Percentiles rank a stretch among this genome's conserved stretches.
These are phyloP conservation scores for Taphrina betulina DNA, from an alignment of 1,139 yeast species.

Conservation along the genomic window DNA sequence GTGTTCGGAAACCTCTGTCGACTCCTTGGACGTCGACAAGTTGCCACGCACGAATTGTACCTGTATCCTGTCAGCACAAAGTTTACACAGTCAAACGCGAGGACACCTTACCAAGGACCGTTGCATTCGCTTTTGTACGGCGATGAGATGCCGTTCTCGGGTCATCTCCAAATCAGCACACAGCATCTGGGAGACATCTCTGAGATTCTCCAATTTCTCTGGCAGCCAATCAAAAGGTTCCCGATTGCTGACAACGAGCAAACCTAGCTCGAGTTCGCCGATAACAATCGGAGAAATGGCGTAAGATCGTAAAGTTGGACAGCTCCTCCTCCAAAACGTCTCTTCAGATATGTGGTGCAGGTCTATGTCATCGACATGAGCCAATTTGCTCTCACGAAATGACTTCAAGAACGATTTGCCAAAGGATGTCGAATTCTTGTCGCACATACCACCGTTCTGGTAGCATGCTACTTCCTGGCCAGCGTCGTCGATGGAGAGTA, in stretches of 20 bases:
- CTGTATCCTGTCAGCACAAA: not conserved
- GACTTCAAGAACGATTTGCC: no score
- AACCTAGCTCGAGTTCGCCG: not conserved
- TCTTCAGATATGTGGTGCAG: no score
- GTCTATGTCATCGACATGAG: no score
- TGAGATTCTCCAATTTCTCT: constrained; percentile 3
- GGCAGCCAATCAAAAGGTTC: not conserved
- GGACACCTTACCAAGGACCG: constrained; percentile 3
- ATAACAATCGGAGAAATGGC: not conserved
- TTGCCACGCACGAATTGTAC: constrained; percentile 22
- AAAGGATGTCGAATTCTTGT: no score
- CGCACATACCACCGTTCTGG: no score
- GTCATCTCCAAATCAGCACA: constrained; percentile 4
- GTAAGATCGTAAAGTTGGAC: not conserved
- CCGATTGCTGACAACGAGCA: constrained; percentile 2
- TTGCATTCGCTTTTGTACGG: constrained; percentile 8
- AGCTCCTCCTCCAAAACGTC: no score
- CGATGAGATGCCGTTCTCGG: constrained; percentile 10
- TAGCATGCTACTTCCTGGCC: no score
- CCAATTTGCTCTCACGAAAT: no score
- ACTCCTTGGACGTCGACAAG: not conserved
- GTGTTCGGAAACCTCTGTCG: not conserved
- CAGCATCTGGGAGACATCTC: constrained; percentile 9
- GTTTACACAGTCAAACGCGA: not conserved
- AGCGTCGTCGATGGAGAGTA: not conserved